These are phyloP conservation scores for Chlorella vulgaris DNA, from an alignment of 139 green algal species.

Conservation along the genomic window DNA sequence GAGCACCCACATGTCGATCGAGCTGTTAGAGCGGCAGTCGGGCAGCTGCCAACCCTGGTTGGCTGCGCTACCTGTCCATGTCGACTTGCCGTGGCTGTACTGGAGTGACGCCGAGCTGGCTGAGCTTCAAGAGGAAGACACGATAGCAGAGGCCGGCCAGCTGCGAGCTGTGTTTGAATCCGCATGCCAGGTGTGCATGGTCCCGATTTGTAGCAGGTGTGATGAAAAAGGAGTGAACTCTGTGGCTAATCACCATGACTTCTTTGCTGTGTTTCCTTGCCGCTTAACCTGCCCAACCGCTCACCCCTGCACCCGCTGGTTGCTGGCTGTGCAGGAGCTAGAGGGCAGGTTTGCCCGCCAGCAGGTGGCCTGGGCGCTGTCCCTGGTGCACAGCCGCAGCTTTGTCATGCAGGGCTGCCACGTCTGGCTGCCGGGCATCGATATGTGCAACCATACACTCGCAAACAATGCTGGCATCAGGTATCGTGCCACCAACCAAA, in stretches of 20 bases:
- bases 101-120: conserved; percentile 29
- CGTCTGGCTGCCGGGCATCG: conserved; percentile 42
- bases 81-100: conserved; percentile 26
- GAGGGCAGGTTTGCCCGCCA: neutral
- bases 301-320: no score
- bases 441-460: conserved; percentile 52
- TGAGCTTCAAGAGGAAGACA: conserved; percentile 31
- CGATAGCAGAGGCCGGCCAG: conserved; percentile 3
- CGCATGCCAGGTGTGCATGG: neutral
- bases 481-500: no score
- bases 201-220: neutral
- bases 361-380: conserved; percentile 41
- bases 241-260: no score
- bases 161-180: neutral
- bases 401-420: conserved; percentile 33
- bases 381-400: conserved; percentile 43
- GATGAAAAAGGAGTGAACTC: no score
- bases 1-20: conserved; percentile 9
- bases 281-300: no score
- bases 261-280: no score
- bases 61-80: neutral
- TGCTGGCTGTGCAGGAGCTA: conserved; percentile 10
- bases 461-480: conserved; percentile 38
- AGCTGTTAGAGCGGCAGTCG: neutral
- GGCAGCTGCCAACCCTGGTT: conserved; percentile 10